A percentile compares a stretch with the other conserved stretches of the same genome.
Conservation (phyloP, 768 basidiomycete genomes). For the Galerina sulciceps region DNA sequence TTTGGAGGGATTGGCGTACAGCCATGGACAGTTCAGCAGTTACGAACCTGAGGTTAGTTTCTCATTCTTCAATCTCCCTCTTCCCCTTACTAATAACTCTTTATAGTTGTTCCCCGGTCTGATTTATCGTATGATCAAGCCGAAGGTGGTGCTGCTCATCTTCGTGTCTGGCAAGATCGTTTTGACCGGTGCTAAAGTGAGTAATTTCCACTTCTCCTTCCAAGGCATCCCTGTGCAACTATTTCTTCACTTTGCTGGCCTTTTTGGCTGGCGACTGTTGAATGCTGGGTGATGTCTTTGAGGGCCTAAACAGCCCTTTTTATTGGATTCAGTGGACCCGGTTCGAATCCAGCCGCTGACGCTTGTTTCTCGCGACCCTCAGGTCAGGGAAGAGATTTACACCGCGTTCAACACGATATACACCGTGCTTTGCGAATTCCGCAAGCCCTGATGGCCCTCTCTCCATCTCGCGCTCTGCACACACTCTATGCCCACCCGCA, state of each 20-base stretch:
- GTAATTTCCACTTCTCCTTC: constrained; percentile 28
- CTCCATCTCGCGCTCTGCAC: constrained; percentile 20
- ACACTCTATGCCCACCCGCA: constrained; percentile 19
- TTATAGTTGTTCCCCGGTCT: constrained; percentile 94
- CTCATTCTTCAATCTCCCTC: background rate
- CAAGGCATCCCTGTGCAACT: constrained; percentile 21
- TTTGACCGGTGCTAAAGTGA: constrained; percentile 97
- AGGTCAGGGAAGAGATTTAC: constrained; percentile 99
- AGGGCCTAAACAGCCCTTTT: constrained; percentile 15
- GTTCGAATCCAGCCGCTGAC: constrained; percentile 58
- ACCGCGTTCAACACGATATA: constrained; percentile 99
- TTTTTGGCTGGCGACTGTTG: constrained; percentile 13
- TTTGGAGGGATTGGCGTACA: constrained; percentile 95
- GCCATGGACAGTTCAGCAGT: constrained; percentile 96
- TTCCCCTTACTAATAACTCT: constrained; percentile 12
- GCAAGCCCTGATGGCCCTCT: constrained; percentile 66
- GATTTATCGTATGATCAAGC: constrained; percentile 99
- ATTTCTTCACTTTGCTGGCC: constrained; percentile 7
- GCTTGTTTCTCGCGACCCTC: constrained; percentile 38
- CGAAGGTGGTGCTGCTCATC: constrained; percentile 97
- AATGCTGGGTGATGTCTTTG: constrained; percentile 21
- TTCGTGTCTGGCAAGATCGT: constrained; percentile 99
- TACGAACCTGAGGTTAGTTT: constrained; percentile 93
- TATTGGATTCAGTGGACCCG: constrained; percentile 38
- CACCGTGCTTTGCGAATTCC: constrained; percentile 94